Conservation (phyloP, 2,329 filamentous ascomycete species). For the Curvularia eragrostidis region DNA sequence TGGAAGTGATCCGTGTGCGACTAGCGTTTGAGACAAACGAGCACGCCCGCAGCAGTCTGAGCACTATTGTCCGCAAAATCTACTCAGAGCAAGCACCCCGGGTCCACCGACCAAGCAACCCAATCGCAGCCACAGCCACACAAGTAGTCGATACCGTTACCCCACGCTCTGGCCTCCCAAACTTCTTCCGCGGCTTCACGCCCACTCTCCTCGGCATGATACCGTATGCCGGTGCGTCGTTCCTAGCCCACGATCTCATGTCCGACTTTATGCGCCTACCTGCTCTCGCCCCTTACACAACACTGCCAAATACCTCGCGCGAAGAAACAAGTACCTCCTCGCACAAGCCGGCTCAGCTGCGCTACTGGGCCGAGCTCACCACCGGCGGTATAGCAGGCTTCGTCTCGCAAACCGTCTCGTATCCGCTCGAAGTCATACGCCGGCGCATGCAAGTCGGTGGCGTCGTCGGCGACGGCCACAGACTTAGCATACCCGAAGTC, state of each 20-base stretch:
- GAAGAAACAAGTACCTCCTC: slow-evolving; percentile 48
- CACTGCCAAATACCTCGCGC: slow-evolving; percentile 65
- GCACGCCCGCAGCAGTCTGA: slow-evolving; percentile 71
- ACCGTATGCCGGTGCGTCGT: slow-evolving; percentile 94
- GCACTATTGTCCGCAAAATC: slow-evolving; percentile 82
- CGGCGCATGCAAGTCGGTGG: slow-evolving; percentile 96
- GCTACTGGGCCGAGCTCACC: slow-evolving; percentile 83
- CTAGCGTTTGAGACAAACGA: slow-evolving; percentile 92
- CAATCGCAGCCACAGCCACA: slow-evolving; percentile 51
- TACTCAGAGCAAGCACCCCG: slow-evolving; percentile 73
- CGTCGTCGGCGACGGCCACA: slow-evolving; percentile 86
- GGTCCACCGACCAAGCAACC: slow-evolving; percentile 38
- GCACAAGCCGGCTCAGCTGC: slow-evolving; percentile 72
- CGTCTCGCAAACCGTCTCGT: slow-evolving; percentile 89
- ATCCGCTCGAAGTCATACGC: slow-evolving; percentile 90
- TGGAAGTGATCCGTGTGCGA: slow-evolving; percentile 91
- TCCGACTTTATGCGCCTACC: slow-evolving; percentile 82
- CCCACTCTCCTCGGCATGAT: slow-evolving; percentile 94
- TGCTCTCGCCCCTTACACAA: slow-evolving; percentile 73
- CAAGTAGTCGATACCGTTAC: slow-evolving; percentile 60
- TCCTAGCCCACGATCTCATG: slow-evolving; percentile 90
- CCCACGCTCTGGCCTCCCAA: slow-evolving; percentile 73
- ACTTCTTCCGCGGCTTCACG: slow-evolving; percentile 95
- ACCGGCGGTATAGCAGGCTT: slow-evolving; percentile 87
- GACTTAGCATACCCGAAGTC: slow-evolving; percentile 80